Evolutionary conservation across 2,329 filamentous ascomycete species (phyloP), one percentile per base, ranked within the genome.

Genomic region (Monosporascus sp.): DNA sequence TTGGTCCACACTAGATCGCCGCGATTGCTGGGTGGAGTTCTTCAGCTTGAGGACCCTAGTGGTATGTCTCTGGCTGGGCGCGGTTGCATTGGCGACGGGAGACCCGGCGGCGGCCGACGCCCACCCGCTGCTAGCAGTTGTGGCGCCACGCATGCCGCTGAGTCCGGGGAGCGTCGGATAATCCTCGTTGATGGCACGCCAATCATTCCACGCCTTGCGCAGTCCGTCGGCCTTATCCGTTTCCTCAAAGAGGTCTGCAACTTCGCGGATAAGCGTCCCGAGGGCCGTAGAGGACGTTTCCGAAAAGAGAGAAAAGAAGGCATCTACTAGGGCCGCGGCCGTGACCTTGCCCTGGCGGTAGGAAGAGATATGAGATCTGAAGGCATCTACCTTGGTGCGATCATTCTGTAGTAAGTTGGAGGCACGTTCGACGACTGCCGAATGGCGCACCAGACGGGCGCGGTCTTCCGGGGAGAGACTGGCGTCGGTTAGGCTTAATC

Each of bases 131-230:
- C 72, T 79, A 8, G 77, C 73, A 0, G 79, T 80, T 0, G 80
- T 80, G 4, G 76, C 78, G 25, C 86, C 85, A 38, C 85, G 79
- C 71, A 87, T 82, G 49, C 87, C 87, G 51, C 82, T 81, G 1
- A 89, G 80, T 0, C 88, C 87, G 1, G 93, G 92, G 1, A 97
- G 76, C 2, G 89, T 90, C 0, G 93, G 93, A 62, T 97, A 97
- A 68, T 97, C 92, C 70, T 97, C 92, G 60, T 96, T 95, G 72
- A 96, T 94, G 38, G 91, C 91, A 47, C 90, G 89, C 90, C 93
- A 97, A 71, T 96, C 89, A 62, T 90, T 90, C 91, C 93, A 97
- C 1, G 92, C 90, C 63, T 87, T 87, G 25, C 91, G 81, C 3
- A 99, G 74, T 1, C 76, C 78, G 50, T 87, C 85, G 1, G 84